A percentile compares a stretch with the other conserved stretches of the same genome.
Conservation (phyloP, 2,329 filamentous ascomycete genomes). For the Coniochaeta sp. region DNA sequence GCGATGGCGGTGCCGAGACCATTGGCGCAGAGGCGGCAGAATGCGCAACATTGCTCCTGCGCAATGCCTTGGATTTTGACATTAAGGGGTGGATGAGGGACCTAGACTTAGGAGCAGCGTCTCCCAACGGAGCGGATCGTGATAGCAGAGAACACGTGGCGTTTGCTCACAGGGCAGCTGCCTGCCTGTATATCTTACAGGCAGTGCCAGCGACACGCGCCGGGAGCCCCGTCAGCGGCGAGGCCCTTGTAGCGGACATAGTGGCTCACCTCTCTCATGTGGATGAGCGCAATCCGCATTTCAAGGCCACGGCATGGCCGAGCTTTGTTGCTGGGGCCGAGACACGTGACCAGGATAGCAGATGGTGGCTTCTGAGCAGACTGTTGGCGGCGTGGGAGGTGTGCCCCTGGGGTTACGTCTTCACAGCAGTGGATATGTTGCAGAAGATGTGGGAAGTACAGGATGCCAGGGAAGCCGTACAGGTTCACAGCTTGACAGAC, state of each 20-base stretch:
- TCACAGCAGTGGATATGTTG: constrained; percentile 41
- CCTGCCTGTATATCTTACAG: constrained; percentile 24
- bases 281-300: constrained; percentile 39
- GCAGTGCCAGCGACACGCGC: constrained; percentile 30
- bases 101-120: neutral
- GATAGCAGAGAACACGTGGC: neutral
- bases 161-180: constrained; percentile 9
- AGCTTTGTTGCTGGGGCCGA: constrained; percentile 52
- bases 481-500: constrained; percentile 4
- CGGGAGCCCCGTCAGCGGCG: constrained; percentile 29
- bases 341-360: constrained; percentile 35
- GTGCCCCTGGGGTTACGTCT: constrained; percentile 44
- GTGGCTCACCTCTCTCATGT: constrained; percentile 42
- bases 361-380: constrained; percentile 35
- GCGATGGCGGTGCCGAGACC: neutral
- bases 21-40: neutral
- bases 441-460: constrained; percentile 38
- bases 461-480: constrained; percentile 19
- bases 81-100: neutral
- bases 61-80: neutral
- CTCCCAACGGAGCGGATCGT: neutral
- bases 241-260: constrained; percentile 40
- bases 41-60: neutral
- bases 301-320: constrained; percentile 55
- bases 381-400: constrained; percentile 16